Base-by-base conservation (phyloP, 805 yeast genomes). In the Kodamaea nitidulidarum region DNA sequence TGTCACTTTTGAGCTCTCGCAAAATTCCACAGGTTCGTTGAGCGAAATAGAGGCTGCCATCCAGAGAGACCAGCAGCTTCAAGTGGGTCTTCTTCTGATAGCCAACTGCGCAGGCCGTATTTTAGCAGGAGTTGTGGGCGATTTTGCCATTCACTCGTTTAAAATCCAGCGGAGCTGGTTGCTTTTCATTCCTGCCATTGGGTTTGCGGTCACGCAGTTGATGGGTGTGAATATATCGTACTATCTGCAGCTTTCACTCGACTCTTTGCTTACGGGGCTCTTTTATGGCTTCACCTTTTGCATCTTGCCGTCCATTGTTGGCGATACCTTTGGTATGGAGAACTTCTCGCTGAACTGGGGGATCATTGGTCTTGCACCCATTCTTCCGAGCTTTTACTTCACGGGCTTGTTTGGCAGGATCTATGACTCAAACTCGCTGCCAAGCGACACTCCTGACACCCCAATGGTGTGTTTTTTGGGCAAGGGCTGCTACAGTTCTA, bases 291-390 rank as follows among this genome's bases (percentile, higher is more conserved):
- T 78, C 45, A 70, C 80, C 15, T 82, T 82, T 61, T 84, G 90
- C 36, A 69, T 82, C 7, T 73, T 76, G 59, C 93, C 95, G 4
- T 78, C 84, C n/a, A 75, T 85, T 15, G 72, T 82, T n/a, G 75
- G 87, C 12, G 91, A 85, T 47, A 59, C 72, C 7, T 84, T 83
- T 61, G 93, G 93, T 2, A 74, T 85, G 65, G 65, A 65, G 12
- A 68, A 74, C 38, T 82, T 84, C 50, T 75, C 85, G 6, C 78
- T 74, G 47, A 82, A 82, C 51, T 84, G 88, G 86, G 95, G 95
- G 0, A 54, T 80, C 25, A 71, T 82, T 15, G 78, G 81, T 8
- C 52, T 81, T 38, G 77, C 88, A 0, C 90, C 93, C 1, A 72
- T 81, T 11, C 45, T 80, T 0, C 78, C 84, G 1, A 74, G 82